phyloP scores from a whole-genome alignment of 2,329 filamentous ascomycete species.

The Cladosporium sp. region DNA sequence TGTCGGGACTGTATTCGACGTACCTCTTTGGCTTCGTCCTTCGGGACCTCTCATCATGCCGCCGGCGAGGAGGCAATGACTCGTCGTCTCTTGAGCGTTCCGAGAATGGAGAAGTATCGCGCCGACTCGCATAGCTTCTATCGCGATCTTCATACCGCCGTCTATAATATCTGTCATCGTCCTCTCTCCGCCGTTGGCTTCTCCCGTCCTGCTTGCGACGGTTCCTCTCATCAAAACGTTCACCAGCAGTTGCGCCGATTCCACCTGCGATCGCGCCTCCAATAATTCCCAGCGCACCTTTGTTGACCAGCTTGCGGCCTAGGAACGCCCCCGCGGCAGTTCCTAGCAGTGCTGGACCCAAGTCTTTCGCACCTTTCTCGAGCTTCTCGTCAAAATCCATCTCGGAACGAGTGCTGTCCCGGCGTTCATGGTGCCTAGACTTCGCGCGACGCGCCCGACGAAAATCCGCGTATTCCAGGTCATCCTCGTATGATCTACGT shows the following conservation, averaged over 20 bases:
- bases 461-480: conserved; percentile 43
- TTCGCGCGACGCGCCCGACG: conserved; percentile 47
- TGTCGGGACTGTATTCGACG: conserved; percentile 5
- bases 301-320: conserved; percentile 7
- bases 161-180: background rate
- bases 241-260: conserved; percentile 6
- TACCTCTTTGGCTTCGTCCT: conserved; percentile 3
- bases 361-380: background rate
- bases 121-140: background rate
- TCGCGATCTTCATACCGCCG: background rate
- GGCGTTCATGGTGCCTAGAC: conserved; percentile 41
- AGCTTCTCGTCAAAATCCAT: conserved; percentile 28
- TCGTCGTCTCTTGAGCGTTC: background rate
- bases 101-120: background rate
- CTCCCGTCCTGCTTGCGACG: background rate
- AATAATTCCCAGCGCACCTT: conserved; percentile 5
- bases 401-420: conserved; percentile 45
- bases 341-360: conserved; percentile 5
- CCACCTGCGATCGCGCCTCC: conserved; percentile 12
- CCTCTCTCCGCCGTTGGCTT: background rate
- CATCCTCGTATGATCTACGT: background rate
- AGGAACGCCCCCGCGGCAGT: conserved; percentile 8
- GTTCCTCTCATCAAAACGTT: conserved; percentile 6
- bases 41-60: conserved; percentile 45
- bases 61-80: conserved; percentile 35